Percentiles rank a stretch among this genome's conserved stretches.
Evolutionary conservation across 2,329 filamentous ascomycete genomes (phyloP).

Genomic region (Neofusicoccum sp.): DNA sequence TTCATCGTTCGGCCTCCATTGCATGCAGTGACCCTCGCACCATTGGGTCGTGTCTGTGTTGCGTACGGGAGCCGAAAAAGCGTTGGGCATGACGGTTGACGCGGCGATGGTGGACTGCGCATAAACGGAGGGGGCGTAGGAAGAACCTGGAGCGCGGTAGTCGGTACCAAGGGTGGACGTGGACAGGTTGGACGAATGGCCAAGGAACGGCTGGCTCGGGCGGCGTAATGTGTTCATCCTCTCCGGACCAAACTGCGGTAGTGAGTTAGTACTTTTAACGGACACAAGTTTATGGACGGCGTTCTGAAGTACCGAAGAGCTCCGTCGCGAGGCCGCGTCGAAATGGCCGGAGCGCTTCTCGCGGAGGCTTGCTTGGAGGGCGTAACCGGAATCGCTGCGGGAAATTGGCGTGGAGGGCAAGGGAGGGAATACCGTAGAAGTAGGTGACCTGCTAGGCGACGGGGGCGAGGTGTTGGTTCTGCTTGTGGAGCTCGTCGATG

Average conservation of each 20-base stretch:
- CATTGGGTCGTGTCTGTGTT: slow-evolving; percentile 80
- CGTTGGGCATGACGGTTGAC: slow-evolving; percentile 83
- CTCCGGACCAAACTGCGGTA: slow-evolving; percentile 69
- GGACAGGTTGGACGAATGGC: slow-evolving; percentile 64
- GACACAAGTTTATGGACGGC: slow-evolving; percentile 5
- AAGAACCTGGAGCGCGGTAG: slow-evolving; percentile 48
- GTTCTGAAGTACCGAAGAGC: slow-evolving; percentile 66
- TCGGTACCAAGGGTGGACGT: slow-evolving; percentile 64
- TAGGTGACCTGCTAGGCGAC: slow-evolving; percentile 66
- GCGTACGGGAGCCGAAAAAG: slow-evolving; percentile 75
- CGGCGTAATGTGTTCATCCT: slow-evolving; percentile 68
- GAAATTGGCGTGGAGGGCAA: slow-evolving; percentile 79
- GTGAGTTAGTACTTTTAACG: slow-evolving; percentile 31
- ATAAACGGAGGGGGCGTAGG: slow-evolving; percentile 80
- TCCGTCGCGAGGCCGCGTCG: slow-evolving; percentile 77
- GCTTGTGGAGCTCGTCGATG: slow-evolving; percentile 53
- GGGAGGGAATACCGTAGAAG: slow-evolving; percentile 77
- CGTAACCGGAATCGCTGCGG: slow-evolving; percentile 88
- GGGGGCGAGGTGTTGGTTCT: slow-evolving; percentile 54
- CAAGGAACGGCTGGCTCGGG: slow-evolving; percentile 67
- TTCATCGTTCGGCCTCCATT: slow-evolving; percentile 63
- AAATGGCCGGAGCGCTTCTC: slow-evolving; percentile 97
- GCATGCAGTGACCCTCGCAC: slow-evolving; percentile 83
- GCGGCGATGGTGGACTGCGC: slow-evolving; percentile 84
- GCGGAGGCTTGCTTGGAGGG: slow-evolving; percentile 78